Evolutionary conservation across 495 filamentous ascomycete genomes (phyloP), one percentile per base, ranked within the genome.

Genomic region (Monascus purpureus): DNA sequence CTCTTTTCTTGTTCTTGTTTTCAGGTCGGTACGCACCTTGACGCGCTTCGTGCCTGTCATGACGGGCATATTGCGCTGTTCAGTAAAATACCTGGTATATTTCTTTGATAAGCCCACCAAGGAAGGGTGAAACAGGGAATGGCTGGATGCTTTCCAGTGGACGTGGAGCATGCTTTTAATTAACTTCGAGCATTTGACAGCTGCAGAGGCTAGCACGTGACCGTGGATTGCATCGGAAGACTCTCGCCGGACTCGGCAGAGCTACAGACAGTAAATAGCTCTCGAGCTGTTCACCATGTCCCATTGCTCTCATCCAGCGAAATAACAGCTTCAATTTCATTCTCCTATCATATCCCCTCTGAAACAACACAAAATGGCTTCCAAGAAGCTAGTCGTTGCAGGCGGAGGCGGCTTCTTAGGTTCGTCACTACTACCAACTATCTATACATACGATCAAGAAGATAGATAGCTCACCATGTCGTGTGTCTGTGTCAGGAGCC

Each of bases 381-480:
- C 68, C 29, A 90, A 80, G 59, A 72, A 69, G 46, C 57, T 97
- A 9, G 73, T 96, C 24, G 86, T 97, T 29, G 88, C 80, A 30
- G 90, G 90, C 32, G 90, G 90, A 32, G 94, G 77, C 47, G 90
- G 90, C n/a, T 97, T 97, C 50, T 56, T 97, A 25, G 78, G 77
- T 75, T 43, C 19, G 53, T 56, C 25, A 17, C 8, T 12, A 26
- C 25, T 34, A 12, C n/a, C 9, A 9, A 17, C 23, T 7, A n/a
- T n/a, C n/a, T n/a, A n/a, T n/a, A n/a, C n/a, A n/a, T n/a, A n/a
- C n/a, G n/a, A n/a, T n/a, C n/a, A n/a, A n/a, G n/a, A n/a, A n/a
- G n/a, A n/a, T n/a, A 28, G 33, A 40, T 49, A 25, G 45, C 33
- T 22, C 31, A 15, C 9, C 16, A 6, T 31, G 35, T 17, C 33